Evolutionary conservation across 2,329 filamentous ascomycete species (phyloP), one percentile per base, ranked within the genome.

Genomic region (Drechslera avenae): DNA sequence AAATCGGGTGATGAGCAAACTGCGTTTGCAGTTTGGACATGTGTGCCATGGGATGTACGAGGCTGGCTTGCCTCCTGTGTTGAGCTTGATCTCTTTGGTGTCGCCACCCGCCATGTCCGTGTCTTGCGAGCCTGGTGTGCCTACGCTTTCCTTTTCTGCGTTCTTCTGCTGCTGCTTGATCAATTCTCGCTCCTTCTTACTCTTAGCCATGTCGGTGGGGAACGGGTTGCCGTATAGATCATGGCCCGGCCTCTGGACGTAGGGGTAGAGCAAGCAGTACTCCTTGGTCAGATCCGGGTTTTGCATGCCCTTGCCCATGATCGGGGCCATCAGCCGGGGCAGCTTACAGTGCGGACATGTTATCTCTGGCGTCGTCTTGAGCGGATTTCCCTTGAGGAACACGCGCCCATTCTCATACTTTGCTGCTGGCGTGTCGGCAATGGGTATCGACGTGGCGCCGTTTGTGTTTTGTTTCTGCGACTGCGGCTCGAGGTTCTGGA

Each of bases 221-320:
- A 89, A 92, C 21, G 87, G 89, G 73, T 91, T 90, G 42, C 88
- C 89, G 73, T 91, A 91, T 58, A 92, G 90, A 72, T 93, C 89
- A 75, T 86, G 88, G 53, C 88, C 88, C 2, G 85, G 80, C 69
- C 89, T 86, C 60, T 89, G 84, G 54, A 90, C 88, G 78, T 88
- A 92, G 0, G 89, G 88, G 54, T 88, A 85, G 59, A 86, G 86
- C 73, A 89, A 90, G 81, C 89, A 93, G 78, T 91, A 92, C 60
- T 87, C 84, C 46, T 73, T 73, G 14, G 74, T 75, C 10, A 78
- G 73, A 33, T 78, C 76, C 0, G 88, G 88, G 50, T 87, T 84
- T 35, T 86, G 86, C 64, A 86, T 81, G 37, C 87, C 86, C 63
- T 83, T 86, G 62, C 87, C 87, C 64, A 88, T 86, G 61, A 85